Evolutionary conservation across 2,329 filamentous ascomycete species (phyloP).

Genomic region (Phialophora expanda): DNA sequence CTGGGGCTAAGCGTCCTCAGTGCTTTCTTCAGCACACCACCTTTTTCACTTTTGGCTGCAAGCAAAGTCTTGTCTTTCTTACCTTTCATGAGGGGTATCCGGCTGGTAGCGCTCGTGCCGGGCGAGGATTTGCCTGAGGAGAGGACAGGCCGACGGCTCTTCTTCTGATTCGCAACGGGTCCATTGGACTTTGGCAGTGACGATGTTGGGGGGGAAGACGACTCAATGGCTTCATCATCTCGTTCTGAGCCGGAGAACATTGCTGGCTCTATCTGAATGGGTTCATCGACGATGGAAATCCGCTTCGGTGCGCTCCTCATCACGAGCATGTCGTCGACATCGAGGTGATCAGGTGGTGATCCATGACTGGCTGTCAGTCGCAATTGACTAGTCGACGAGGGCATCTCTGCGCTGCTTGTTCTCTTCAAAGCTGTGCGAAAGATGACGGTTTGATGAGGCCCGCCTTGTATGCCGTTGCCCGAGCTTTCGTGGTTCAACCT

Average conservation of each 20-base stretch:
- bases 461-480: slow-evolving; percentile 48
- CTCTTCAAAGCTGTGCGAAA: slow-evolving; percentile 52
- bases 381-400: slow-evolving; percentile 26
- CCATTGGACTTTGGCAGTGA: slow-evolving; percentile 21
- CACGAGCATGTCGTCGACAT: slow-evolving; percentile 34
- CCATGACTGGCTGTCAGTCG: slow-evolving; percentile 28
- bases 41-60: slow-evolving; percentile 32
- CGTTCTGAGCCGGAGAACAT: slow-evolving; percentile 19
- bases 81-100: slow-evolving; percentile 28
- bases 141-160: slow-evolving; percentile 35
- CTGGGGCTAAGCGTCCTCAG: slow-evolving; percentile 38
- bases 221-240: slow-evolving; percentile 18
- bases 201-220: slow-evolving; percentile 21
- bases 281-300: slow-evolving; percentile 34
- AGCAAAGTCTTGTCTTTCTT: slow-evolving; percentile 28
- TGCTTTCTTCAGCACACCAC: slow-evolving; percentile 37
- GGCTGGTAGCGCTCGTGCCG: slow-evolving; percentile 19
- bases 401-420: slow-evolving; percentile 36
- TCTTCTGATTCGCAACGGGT: slow-evolving; percentile 40
- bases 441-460: slow-evolving; percentile 52
- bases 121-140: slow-evolving; percentile 26
- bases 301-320: slow-evolving; percentile 31
- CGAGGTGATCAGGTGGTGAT: slow-evolving; percentile 39
- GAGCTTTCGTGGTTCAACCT: slow-evolving; percentile 56
- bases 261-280: slow-evolving; percentile 24